Percentiles rank a stretch among this genome's conserved stretches.
phyloP scores from a whole-genome alignment of 768 basidiomycete species.

The Serendipita vermifera region DNA sequence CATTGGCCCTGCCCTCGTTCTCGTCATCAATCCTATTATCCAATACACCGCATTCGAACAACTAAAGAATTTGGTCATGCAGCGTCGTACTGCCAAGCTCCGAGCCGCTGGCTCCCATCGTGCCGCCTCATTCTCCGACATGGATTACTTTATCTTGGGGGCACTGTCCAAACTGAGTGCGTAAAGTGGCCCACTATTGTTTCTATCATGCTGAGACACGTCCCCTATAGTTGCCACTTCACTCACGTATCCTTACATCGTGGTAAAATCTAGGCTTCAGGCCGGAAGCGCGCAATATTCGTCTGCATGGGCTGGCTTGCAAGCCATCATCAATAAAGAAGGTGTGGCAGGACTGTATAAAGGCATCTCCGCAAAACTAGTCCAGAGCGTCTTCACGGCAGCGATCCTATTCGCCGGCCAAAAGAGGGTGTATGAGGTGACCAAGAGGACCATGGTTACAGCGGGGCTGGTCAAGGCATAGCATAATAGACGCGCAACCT shows the following conservation, averaged over 20 bases:
- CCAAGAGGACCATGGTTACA: constrained; percentile 16
- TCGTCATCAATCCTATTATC: constrained; percentile 93
- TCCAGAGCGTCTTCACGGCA: constrained; percentile 86
- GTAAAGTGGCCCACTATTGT: constrained; percentile 1
- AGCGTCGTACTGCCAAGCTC: constrained; percentile 42
- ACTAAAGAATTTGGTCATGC: constrained; percentile 71
- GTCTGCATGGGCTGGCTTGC: constrained; percentile 63
- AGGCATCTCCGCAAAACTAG: constrained; percentile 74
- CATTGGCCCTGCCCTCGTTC: constrained; percentile 80
- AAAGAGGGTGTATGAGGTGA: constrained; percentile 37
- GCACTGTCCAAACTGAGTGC: constrained; percentile 72
- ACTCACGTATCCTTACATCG: constrained; percentile 61
- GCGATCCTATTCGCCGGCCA: constrained; percentile 90
- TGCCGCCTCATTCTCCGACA: constrained; percentile 47
- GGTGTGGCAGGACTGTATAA: constrained; percentile 76
- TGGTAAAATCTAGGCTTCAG: constrained; percentile 69
- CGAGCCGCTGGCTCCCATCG: constrained; percentile 34
- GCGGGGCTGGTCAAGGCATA: constrained; percentile 1
- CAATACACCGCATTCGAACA: constrained; percentile 91
- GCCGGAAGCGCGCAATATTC: constrained; percentile 63
- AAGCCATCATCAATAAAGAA: constrained; percentile 65
- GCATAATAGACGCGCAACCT: too few relatives aligned
- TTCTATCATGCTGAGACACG: constrained; percentile 22
- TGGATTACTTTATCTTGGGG: constrained; percentile 91
- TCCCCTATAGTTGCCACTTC: constrained; percentile 38